Percentiles rank a stretch among this genome's conserved stretches.
Evolutionary conservation across 2,329 filamentous ascomycete genomes (phyloP).

Genomic region (Chaetomiaceae sp.): DNA sequence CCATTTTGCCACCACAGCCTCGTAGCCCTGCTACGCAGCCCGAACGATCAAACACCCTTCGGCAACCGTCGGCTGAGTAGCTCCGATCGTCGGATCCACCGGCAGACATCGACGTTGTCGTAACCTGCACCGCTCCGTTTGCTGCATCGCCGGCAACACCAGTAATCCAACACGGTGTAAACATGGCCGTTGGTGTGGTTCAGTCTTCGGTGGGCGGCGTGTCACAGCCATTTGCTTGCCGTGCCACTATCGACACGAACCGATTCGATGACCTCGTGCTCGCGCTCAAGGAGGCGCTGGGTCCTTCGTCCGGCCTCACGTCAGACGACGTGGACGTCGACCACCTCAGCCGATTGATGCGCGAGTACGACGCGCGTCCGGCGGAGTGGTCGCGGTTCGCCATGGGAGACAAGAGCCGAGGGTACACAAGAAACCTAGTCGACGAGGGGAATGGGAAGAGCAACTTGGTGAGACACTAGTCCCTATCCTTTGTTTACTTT

Average conservation of each 20-base stretch:
- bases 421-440: constrained; percentile 83
- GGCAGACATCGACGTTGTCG: neutral
- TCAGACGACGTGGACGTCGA: constrained; percentile 74
- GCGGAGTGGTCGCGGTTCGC: constrained; percentile 71
- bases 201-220: constrained; percentile 2
- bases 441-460: constrained; percentile 73
- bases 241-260: constrained; percentile 29
- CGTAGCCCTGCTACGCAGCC: neutral
- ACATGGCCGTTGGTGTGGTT: constrained; percentile 26
- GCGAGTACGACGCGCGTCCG: constrained; percentile 61
- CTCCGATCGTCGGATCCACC: neutral
- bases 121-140: no score
- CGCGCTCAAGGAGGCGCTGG: constrained; percentile 67
- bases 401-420: constrained; percentile 60
- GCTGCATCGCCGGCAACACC: neutral
- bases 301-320: constrained; percentile 73
- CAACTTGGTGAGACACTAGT: constrained; percentile 37
- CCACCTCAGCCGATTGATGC: constrained; percentile 67
- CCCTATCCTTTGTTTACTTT: constrained; percentile 15
- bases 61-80: constrained; percentile 4
- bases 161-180: no score
- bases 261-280: constrained; percentile 65
- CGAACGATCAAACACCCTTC: neutral
- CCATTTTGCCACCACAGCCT: neutral
- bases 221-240: constrained; percentile 15